Evolutionary conservation across 2,329 filamentous ascomycete genomes (phyloP), one percentile per base, ranked within the genome.

Genomic region (Beauveria pseudobassiana): DNA sequence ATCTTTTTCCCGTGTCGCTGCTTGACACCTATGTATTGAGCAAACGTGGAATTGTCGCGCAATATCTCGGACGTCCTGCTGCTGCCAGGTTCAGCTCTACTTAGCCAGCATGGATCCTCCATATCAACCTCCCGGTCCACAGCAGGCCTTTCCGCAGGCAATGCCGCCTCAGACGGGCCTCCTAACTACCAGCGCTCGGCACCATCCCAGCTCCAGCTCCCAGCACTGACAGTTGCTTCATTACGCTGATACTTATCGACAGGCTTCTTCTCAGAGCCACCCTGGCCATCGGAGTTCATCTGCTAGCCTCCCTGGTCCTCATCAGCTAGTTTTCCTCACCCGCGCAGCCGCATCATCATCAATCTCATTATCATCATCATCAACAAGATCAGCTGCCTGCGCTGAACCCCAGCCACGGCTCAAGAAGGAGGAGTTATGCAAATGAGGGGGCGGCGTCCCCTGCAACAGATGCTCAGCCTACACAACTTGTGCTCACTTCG

Each of bases 401-500:
- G 6, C 12, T 52, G 18, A 52, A 24, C 16, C 26, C 48, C 16
- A 20, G 18, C n/a, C 48, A 52, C 9, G 1, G 38, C 3, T 46
- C 40, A 16, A 51, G 24, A 20, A 52, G 40, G 6, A 24, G 6
- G 6, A 26, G 48, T 26, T 46, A 34, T 24, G 26, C 48, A 18
- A 40, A 40, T 38, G 57, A 59, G 24, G 24, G 38, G 40, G 34
- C 2, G 38, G 14, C 34, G 9, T 28, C 24, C 5, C 46, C n/a
- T 24, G 22, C 38, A 30, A 59, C 22, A 12, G 48, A 51, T n/a
- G 20, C 18, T 12, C 42, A 59, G n/a, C 48, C 57, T 16, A n/a
- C 40, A 22, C 52, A 61, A 42, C 43, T 26, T 38, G 18, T 69
- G 62, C 63, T 73, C 3, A 62, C 67, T 18, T 64, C 70, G 2